phyloP scores from a whole-genome alignment of 805 yeast species.

The Yamadazyma tumulicola region DNA sequence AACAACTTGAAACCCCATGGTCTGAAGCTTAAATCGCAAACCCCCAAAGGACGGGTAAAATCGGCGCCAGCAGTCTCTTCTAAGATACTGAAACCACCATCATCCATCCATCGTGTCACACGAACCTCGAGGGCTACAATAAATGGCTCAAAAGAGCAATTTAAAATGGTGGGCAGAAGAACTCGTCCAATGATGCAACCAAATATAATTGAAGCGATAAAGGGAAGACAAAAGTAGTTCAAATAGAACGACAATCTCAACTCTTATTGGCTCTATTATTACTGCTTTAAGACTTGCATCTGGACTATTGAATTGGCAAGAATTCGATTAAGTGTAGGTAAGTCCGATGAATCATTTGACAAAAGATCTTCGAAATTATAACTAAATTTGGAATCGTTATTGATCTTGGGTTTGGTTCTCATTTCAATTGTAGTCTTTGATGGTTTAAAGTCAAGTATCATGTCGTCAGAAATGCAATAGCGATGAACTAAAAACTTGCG shows the following conservation, averaged over 20 bases:
- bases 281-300: conserved; percentile 3
- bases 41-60: no score
- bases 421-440: conserved; percentile 30
- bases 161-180: no score
- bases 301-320: conserved; percentile 4
- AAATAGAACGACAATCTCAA: not conserved
- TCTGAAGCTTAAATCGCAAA: no score
- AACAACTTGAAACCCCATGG: no score
- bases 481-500: conserved; percentile 3
- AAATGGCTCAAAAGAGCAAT: no score
- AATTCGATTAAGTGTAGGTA: conserved; percentile 12
- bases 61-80: no score
- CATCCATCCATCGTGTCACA: no score
- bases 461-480: conserved; percentile 5
- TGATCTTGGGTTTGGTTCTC: conserved; percentile 24
- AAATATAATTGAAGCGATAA: not conserved
- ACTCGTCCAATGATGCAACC: conserved; percentile 1
- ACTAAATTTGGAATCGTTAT: conserved; percentile 7
- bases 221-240: not conserved
- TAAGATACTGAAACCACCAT: no score
- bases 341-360: conserved; percentile 1
- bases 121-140: no score
- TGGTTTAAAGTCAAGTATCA: conserved; percentile 25
- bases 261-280: no score
- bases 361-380: conserved; percentile 8